phyloP scores from a whole-genome alignment of 2,329 filamentous ascomycete species.

The Aspergillus pseudonomiae region DNA sequence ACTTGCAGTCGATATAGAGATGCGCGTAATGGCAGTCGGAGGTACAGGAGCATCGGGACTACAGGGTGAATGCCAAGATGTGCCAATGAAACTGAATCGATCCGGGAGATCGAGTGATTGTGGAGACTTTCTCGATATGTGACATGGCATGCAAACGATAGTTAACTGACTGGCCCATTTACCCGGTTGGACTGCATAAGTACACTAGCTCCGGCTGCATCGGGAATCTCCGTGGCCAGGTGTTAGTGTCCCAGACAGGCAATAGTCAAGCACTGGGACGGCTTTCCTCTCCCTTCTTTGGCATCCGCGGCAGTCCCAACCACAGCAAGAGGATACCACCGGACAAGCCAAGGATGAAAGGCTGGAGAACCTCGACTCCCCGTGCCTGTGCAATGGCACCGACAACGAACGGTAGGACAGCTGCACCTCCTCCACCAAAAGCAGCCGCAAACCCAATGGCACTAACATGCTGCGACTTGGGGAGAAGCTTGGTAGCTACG shows the following conservation, averaged over 20 bases:
- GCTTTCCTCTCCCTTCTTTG: too few relatives aligned
- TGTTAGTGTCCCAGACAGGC: neutral
- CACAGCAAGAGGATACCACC: constrained; percentile 55
- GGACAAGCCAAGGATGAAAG: constrained; percentile 52
- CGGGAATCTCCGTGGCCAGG: neutral
- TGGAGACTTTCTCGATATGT: neutral
- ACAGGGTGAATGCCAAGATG: neutral
- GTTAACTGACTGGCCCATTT: neutral
- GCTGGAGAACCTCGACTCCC: constrained; percentile 62
- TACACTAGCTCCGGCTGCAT: neutral
- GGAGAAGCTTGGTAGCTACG: constrained; percentile 72
- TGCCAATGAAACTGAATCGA: neutral
- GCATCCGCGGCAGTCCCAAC: constrained; percentile 39
- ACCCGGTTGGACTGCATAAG: neutral
- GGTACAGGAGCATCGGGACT: neutral
- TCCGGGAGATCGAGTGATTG: neutral
- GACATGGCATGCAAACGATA: neutral
- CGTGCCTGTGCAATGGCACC: constrained; percentile 54
- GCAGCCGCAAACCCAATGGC: constrained; percentile 78
- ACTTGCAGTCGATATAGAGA: neutral
- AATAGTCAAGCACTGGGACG: neutral
- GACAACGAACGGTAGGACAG: constrained; percentile 45
- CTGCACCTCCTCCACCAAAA: constrained; percentile 71
- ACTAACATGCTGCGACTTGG: constrained; percentile 71
- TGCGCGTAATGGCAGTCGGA: neutral